Base-by-base conservation (phyloP, 371 early-diverging fungal species). In the Lichtheimia corymbifera region DNA sequence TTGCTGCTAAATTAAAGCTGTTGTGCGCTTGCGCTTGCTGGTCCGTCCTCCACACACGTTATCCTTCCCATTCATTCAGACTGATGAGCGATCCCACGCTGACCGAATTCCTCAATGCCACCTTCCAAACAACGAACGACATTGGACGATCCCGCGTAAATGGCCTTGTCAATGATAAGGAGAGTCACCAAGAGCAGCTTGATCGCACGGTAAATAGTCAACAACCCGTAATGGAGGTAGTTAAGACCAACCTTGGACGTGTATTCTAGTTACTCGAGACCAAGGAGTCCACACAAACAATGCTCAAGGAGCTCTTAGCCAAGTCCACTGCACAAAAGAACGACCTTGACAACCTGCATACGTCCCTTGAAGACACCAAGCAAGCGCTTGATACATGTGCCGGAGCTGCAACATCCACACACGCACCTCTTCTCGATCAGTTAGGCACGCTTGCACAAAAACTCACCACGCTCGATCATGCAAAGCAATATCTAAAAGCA, bases 401-500 rank as follows among this genome's bases (percentile, higher is more conserved):
- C 13, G 45, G 42, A 40, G 9, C 24, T 20, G 50, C 28, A n/a
- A 22, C 43, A 41, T 50, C 42, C 50, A 51, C 12, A 22, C 62
- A n/a, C 60, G n/a, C 7, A 35, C 54, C 55, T 9, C 55, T 72
- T 3, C 41, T 72, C 2, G 45, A 49, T 6, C 57, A 58, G 2
- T 41, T 77, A 1, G 58, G 30, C 5, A 13, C 18, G 11, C 18
- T 73, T 3, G 73, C 73, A 49, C 24, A 60, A 7, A 70, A 73
- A 45, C 40, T 79, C 13, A 66, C 55, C 17, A 62, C 50, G 9
- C 50, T 76, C 13, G 69, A 74, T 40, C 58, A 63, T 27, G 66
- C 76, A 1, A 70, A 66, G 20, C 50, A 49, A 4, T 75, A 75
- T 53, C 43, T 77, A 4, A 77, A 77, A 30, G 62, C 72, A 5